phyloP scores from a whole-genome alignment of 257 asterid genomes.

The Nicotiana sylvestris region DNA sequence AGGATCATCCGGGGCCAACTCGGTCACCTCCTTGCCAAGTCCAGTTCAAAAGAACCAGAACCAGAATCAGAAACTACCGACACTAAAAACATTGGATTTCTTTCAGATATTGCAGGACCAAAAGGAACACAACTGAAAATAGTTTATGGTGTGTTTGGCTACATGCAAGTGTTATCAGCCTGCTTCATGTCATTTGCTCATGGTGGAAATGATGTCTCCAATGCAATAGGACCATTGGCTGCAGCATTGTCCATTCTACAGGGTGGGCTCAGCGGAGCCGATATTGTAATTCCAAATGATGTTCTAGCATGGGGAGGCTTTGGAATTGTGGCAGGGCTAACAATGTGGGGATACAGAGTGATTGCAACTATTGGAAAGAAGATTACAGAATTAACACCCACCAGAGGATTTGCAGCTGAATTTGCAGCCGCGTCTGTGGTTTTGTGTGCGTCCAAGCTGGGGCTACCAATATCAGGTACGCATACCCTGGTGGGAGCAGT shows the following conservation, averaged over 20 bases:
- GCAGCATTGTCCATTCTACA: constrained; percentile 84
- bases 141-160: constrained; percentile 89
- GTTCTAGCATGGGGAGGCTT: constrained; percentile 97
- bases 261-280: constrained; percentile 56
- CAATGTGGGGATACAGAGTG: constrained; percentile 86
- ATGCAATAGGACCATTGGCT: constrained; percentile 88
- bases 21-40: constrained; percentile 71
- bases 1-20: constrained; percentile 65
- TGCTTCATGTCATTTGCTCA: constrained; percentile 98
- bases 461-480: constrained; percentile 88
- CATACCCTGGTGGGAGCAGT: constrained; percentile 96
- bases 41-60: constrained; percentile 32
- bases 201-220: constrained; percentile 96
- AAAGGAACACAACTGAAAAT: constrained; percentile 79
- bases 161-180: constrained; percentile 87
- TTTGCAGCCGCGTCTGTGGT: constrained; percentile 97
- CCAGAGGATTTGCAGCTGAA: constrained; percentile 94
- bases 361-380: constrained; percentile 90
- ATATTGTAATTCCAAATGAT: constrained; percentile 70
- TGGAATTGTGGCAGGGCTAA: constrained; percentile 88
- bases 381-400: constrained; percentile 87
- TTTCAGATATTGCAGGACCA: constrained; percentile 91
- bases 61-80: constrained; percentile 32
- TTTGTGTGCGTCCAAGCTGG: constrained; percentile 73
- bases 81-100: constrained; percentile 46